Evolutionary conservation across 306 rosid species (phyloP), one percentile per base, ranked within the genome.

Genomic region (Acacia acuminata): DNA sequence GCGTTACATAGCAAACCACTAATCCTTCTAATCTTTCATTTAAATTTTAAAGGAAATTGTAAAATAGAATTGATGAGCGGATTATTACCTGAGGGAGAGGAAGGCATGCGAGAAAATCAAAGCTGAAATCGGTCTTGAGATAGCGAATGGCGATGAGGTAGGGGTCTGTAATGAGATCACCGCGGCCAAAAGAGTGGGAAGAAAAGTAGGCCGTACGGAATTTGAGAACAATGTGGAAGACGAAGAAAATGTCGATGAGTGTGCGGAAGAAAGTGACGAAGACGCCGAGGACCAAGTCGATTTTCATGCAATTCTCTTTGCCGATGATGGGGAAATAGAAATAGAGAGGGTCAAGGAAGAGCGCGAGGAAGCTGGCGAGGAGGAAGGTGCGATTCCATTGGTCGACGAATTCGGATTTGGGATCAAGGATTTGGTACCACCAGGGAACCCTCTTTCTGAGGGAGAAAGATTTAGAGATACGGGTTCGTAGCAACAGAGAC

Each of bases 41-140:
- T 36, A 15, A 3, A 30, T 12, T 36, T 67, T 36, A 0, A 67
- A 67, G 24, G 4, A 34, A 10, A 60, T 22, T 24, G 30, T n/a
- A 8, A 3, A 22, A 56, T 56, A 12, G n/a, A 20, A 68, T 68
- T 38, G 47, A 68, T 38, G 47, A 40, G 24, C 6, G 30, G 14
- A 3, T 67, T 75, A 89, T 71, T 75, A 90, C 98, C 96, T 92
- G 98, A 2, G 99, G 99, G 20, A 96, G 89, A 24, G 99, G 99
- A 20, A 96, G 90, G 12, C 88, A 71, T 15, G 97, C 92, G 15
- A 95, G 89, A 55, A 94, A 88, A 87, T 96, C 99, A 38, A 94
- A 22, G 40, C 86, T 4, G 75, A 94, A 96, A 79, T 91, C 92
- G 13, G 85, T 65, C 38, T 38, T 85, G 68, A 94, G 84, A 30